phyloP scores from a whole-genome alignment of 768 basidiomycete species.

The Rickenella mellea region DNA sequence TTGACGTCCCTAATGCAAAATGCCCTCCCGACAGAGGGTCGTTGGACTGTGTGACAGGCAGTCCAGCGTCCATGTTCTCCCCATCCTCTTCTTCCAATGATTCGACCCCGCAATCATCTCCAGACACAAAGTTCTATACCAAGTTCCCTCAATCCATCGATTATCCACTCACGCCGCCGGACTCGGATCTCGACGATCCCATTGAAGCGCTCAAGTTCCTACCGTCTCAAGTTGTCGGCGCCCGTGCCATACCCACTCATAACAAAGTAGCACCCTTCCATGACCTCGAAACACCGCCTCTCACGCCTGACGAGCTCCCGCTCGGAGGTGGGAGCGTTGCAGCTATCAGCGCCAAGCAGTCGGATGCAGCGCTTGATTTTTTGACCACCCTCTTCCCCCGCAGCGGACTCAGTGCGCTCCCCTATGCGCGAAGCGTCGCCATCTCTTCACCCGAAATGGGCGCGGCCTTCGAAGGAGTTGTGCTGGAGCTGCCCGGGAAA shows the following conservation, averaged over 20 bases:
- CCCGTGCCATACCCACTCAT: conserved; percentile 31
- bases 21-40: conserved; percentile 96
- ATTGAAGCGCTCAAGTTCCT: conserved; percentile 7
- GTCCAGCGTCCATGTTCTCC: conserved; percentile 58
- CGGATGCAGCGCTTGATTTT: conserved; percentile 65
- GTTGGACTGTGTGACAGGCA: conserved; percentile 92
- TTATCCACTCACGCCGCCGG: conserved; percentile 2
- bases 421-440: conserved; percentile 66
- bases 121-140: conserved; percentile 1
- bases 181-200: background rate
- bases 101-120: conserved; percentile 18
- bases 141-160: conserved; percentile 5
- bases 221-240: conserved; percentile 15
- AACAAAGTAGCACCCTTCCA: conserved; percentile 20
- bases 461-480: conserved; percentile 65
- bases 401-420: conserved; percentile 55
- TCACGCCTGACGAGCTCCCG: conserved; percentile 64
- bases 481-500: conserved; percentile 62
- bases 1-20: conserved; percentile 86
- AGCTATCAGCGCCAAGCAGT: conserved; percentile 33
- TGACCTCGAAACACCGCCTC: conserved; percentile 58
- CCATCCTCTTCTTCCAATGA: conserved; percentile 27
- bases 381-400: conserved; percentile 72
- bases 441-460: conserved; percentile 64
- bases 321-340: conserved; percentile 32